These are phyloP conservation scores for Hyaloscypha bicolor DNA, from an alignment of 495 filamentous ascomycete genomes.

Conservation along the genomic window DNA sequence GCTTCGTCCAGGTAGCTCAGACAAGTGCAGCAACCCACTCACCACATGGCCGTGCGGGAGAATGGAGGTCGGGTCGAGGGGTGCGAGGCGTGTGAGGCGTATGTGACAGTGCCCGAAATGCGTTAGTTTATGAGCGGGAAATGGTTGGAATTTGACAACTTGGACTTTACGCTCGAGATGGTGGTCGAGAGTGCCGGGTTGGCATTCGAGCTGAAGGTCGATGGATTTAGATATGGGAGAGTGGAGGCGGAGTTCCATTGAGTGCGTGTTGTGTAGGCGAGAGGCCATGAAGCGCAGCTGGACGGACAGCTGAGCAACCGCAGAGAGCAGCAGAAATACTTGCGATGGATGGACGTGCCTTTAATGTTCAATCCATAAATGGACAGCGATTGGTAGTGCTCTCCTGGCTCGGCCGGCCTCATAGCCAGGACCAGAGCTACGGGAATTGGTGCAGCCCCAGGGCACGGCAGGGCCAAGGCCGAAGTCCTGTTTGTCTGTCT, in stretches of 20 bases:
- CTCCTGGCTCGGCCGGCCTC: not conserved
- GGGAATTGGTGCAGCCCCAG: not conserved
- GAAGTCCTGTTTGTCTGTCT: too few species aligned
- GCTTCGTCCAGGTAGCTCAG: too few species aligned
- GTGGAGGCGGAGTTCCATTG: constrained; percentile 73
- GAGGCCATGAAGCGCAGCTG: not conserved
- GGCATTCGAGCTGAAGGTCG: constrained; percentile 73
- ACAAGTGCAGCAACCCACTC: too few species aligned
- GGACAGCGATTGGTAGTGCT: not conserved
- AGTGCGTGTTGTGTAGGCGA: not conserved
- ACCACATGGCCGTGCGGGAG: too few species aligned
- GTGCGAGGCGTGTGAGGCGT: not conserved
- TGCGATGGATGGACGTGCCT: too few species aligned
- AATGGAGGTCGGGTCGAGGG: too few species aligned
- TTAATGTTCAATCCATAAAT: not conserved
- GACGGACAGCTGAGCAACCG: not conserved
- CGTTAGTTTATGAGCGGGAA: not conserved
- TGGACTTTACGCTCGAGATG: constrained; percentile 78
- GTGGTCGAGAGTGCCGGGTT: constrained; percentile 71
- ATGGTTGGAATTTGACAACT: constrained; percentile 65
- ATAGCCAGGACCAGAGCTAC: not conserved
- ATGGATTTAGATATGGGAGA: constrained; percentile 69
- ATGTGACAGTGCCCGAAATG: not conserved
- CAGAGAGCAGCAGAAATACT: too few species aligned
- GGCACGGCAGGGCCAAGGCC: too few species aligned